These are phyloP conservation scores for Salix viminalis DNA, from an alignment of 345 rosid genomes.

Conservation along the genomic window DNA sequence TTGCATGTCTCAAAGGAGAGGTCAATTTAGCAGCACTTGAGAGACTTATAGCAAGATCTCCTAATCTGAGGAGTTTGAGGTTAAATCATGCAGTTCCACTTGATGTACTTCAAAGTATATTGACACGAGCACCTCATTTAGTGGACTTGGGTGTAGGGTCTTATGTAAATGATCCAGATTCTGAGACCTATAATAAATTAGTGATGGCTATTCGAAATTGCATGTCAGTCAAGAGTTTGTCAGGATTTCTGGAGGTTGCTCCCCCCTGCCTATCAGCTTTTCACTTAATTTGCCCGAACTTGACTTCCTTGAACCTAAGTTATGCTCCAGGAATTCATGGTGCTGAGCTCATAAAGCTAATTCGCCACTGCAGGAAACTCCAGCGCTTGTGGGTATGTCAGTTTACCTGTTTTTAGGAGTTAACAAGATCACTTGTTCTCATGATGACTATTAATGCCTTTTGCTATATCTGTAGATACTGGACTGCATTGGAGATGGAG, in stretches of 20 bases:
- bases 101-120: slow-evolving; percentile 58
- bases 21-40: slow-evolving; percentile 66
- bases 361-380: slow-evolving; percentile 62
- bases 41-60: slow-evolving; percentile 89
- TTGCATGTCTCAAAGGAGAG: slow-evolving; percentile 91
- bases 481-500: slow-evolving; percentile 88
- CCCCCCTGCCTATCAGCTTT: slow-evolving; percentile 58
- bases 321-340: slow-evolving; percentile 75
- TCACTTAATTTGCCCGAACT: slow-evolving; percentile 51
- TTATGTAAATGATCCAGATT: slow-evolving; percentile 58
- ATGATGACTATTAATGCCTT: not conserved
- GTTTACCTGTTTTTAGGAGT: not conserved
- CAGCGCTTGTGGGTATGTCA: slow-evolving; percentile 76
- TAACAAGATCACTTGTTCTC: not conserved
- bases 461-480: slow-evolving; percentile 56
- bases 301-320: slow-evolving; percentile 74
- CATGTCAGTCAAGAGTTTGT: slow-evolving; percentile 62
- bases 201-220: slow-evolving; percentile 45
- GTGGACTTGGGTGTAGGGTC: slow-evolving; percentile 90
- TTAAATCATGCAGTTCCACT: slow-evolving; percentile 73
- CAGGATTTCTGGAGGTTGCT: slow-evolving; percentile 80
- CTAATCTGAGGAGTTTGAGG: slow-evolving; percentile 77
- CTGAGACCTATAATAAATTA: slow-evolving; percentile 49
- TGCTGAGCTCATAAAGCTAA: slow-evolving; percentile 52
- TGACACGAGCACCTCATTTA: slow-evolving; percentile 64